Evolutionary conservation across 2,329 filamentous ascomycete genomes (phyloP).

Genomic region (Apiospora aurea): DNA sequence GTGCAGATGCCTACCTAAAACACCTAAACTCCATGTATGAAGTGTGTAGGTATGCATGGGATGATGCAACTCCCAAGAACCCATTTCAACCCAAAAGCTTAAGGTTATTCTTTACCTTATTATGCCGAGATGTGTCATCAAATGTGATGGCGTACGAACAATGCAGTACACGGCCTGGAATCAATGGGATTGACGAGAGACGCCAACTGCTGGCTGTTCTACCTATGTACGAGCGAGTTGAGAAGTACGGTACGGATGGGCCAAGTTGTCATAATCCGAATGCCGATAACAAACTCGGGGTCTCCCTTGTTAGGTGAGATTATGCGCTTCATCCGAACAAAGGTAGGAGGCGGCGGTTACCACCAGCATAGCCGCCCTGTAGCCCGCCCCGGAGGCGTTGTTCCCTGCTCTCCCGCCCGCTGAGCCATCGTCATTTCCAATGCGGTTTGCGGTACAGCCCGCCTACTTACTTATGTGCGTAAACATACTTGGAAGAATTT

Average conservation of each 20-base stretch:
- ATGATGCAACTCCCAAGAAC: slow-evolving; percentile 6
- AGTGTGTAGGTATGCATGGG: background rate
- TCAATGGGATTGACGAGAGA: background rate
- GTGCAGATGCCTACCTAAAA: background rate
- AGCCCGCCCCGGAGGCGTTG: background rate
- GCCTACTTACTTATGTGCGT: background rate
- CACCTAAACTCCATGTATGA: background rate
- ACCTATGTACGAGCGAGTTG: background rate
- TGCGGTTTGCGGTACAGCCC: slow-evolving; percentile 4
- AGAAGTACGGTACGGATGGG: background rate
- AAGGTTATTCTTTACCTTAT: slow-evolving; percentile 14
- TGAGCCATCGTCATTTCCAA: slow-evolving; percentile 10
- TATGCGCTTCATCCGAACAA: slow-evolving; percentile 8
- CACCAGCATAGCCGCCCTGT: slow-evolving; percentile 14
- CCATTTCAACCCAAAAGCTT: slow-evolving; percentile 15
- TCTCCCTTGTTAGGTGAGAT: slow-evolving; percentile 9
- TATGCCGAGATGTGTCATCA: slow-evolving; percentile 11
- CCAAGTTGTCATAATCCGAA: background rate
- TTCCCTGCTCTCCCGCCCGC: background rate
- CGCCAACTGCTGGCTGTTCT: background rate
- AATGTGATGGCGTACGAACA: background rate
- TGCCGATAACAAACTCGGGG: background rate
- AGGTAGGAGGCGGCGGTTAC: slow-evolving; percentile 15
- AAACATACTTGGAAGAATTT: background rate
- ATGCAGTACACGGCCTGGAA: background rate